These are phyloP conservation scores for Omphalotus olearius DNA, from an alignment of 1,284 basidiomycete species.

Conservation along the genomic window DNA sequence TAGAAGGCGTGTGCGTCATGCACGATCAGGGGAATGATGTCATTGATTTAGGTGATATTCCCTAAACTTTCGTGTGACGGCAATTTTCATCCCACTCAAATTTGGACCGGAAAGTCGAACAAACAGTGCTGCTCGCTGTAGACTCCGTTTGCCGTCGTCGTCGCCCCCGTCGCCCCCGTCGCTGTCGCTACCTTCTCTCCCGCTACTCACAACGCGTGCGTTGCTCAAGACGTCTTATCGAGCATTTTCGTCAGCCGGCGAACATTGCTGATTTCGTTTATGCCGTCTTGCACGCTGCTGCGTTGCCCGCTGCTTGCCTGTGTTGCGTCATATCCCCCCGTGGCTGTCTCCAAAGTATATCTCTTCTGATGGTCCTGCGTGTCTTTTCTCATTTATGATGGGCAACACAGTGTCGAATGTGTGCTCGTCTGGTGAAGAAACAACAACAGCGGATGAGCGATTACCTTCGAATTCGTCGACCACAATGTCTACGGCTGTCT, in stretches of 20 bases:
- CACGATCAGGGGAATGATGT: not conserved
- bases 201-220: too few relatives aligned
- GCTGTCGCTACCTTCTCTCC: too few relatives aligned
- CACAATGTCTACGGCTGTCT: conserved; percentile 3
- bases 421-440: conserved; percentile 1
- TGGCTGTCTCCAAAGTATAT: conserved; percentile 8
- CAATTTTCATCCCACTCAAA: not conserved
- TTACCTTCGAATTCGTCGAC: not conserved
- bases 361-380: not conserved
- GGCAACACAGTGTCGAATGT: conserved; percentile 1
- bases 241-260: too few relatives aligned
- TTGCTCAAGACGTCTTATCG: too few relatives aligned
- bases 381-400: conserved; percentile 3
- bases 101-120: not conserved
- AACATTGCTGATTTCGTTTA: conserved; percentile 4
- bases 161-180: too few relatives aligned
- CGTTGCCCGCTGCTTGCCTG: not conserved
- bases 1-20: too few relatives aligned
- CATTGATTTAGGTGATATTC: not conserved
- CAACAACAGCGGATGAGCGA: conserved; percentile 4
- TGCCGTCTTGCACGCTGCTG: conserved; percentile 7
- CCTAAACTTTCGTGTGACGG: not conserved
- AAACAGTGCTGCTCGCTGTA: not conserved
- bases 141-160: not conserved
- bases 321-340: conserved; percentile 6